A percentile compares a stretch with the other conserved stretches of the same genome.
Evolutionary conservation across 371 early-diverging fungal genomes (phyloP).

Genomic region (Dinochytrium kinnereticum): DNA sequence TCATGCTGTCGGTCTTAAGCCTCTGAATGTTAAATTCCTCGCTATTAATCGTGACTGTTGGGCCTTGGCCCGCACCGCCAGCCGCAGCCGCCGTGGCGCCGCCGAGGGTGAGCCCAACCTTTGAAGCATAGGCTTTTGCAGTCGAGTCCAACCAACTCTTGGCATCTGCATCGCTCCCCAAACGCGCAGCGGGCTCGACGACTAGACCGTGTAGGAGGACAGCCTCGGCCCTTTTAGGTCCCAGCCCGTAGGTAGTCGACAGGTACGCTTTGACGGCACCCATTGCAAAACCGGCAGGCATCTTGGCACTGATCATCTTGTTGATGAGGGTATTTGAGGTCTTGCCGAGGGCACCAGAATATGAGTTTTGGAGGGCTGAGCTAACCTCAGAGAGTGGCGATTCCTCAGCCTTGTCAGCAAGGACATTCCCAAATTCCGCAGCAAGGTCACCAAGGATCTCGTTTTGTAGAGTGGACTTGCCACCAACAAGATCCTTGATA

Average conservation of each 20-base stretch:
- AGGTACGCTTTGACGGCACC: conserved; percentile 80
- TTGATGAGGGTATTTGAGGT: conserved; percentile 77
- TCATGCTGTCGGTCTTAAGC: conserved; percentile 79
- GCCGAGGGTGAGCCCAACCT: conserved; percentile 76
- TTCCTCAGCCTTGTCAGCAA: conserved; percentile 94
- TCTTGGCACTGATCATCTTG: conserved; percentile 86
- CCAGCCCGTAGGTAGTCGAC: conserved; percentile 77
- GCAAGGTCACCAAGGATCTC: conserved; percentile 95
- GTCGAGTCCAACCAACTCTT: conserved; percentile 85
- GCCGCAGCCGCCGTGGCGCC: conserved; percentile 51
- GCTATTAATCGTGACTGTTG: conserved; percentile 80
- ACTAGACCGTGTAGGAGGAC: conserved; percentile 82
- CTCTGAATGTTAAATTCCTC: conserved; percentile 85
- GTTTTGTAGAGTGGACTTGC: conserved; percentile 95
- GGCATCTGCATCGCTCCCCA: conserved; percentile 83
- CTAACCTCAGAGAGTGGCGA: conserved; percentile 85
- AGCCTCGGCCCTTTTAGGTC: conserved; percentile 82
- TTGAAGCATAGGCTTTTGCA: conserved; percentile 80
- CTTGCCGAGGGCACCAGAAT: conserved; percentile 82
- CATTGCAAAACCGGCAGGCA: conserved; percentile 93
- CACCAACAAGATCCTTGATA: conserved; percentile 93
- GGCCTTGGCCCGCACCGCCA: conserved; percentile 51
- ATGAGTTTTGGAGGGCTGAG: conserved; percentile 64
- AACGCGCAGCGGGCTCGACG: conserved; percentile 85
- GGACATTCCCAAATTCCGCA: conserved; percentile 86